Percentiles rank a stretch among this genome's conserved stretches.
Evolutionary conservation across 495 filamentous ascomycete genomes (phyloP).

Genomic region (Podospora pseudocomata): DNA sequence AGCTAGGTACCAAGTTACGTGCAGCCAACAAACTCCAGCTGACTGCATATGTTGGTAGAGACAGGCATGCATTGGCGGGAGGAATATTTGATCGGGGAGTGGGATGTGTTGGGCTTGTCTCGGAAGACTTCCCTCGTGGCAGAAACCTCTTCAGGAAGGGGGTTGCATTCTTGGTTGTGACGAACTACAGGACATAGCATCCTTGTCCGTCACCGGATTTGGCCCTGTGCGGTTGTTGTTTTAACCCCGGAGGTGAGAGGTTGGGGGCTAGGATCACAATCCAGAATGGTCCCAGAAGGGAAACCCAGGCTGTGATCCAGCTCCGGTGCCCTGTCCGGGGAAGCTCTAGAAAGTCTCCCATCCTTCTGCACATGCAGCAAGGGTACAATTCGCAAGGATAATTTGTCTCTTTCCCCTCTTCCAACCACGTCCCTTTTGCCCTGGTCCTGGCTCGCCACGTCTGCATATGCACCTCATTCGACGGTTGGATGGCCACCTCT

Average conservation of each 20-base stretch:
- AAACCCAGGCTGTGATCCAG: neutral
- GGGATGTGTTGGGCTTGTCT: no score
- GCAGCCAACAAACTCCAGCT: neutral
- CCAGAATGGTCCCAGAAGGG: neutral
- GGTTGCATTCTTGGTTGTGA: neutral
- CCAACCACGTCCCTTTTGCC: neutral
- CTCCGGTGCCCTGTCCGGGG: neutral
- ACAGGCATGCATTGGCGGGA: neutral
- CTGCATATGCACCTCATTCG: neutral
- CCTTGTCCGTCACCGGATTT: neutral
- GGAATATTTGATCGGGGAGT: no score
- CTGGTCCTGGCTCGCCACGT: neutral
- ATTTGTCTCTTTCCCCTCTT: neutral
- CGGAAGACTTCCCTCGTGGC: no score
- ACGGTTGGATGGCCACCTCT: neutral
- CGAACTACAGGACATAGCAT: neutral
- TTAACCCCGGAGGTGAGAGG: neutral
- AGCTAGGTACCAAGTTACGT: no score
- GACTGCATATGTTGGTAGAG: neutral
- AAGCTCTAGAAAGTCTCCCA: neutral
- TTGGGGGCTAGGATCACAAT: neutral
- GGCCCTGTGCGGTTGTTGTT: neutral
- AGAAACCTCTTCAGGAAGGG: neutral
- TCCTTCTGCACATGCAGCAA: neutral
- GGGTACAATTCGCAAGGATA: neutral